Evolutionary conservation across 225 moss, liverwort and hornwort genomes (phyloP), one percentile per base, ranked within the genome.

Genomic region (Polytrichum formosum): DNA sequence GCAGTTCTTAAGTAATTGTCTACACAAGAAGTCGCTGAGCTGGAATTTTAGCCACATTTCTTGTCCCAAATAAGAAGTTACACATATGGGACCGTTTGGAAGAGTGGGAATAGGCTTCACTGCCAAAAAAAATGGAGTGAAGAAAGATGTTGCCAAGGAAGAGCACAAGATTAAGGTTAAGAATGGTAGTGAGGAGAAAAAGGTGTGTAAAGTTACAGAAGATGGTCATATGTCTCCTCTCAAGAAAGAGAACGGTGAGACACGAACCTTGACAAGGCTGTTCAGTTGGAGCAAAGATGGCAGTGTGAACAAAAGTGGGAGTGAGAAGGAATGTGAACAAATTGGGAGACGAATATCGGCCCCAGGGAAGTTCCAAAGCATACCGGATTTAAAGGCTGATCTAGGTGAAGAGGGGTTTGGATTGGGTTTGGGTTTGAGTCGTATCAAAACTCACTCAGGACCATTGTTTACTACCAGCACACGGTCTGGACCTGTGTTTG

Each of bases 111-210:
- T 60, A 31, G 60, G 60, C 16, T 56, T 70, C 19, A 58, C 46
- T 13, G 13, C 46, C 46, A 16, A 46, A 16, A 46, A 46, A 46
- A 46, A 16, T 46, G 46, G 46, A 13, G 46, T 70, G 28, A 70
- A 29, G 30, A 70, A 70, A 60, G 70, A 70, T 61, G 60, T 35
- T 16, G 70, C 30, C 20, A 70, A 61, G 70, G 60, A 70, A 59
- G 60, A 70, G 59, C 63, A 54, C 67, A 81, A 77, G 75, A 85
- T 55, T 53, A 82, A 79, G 82, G 70, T n/a, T 5, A 85, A 85
- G 72, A 77, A 75, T 55, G 60, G 55, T 18, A 35, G 64, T 54
- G 79, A 72, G 20, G 25, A 27, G 10, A 5, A 58, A 18, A 70
- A 61, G 59, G 31, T 58, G 7, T 28, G 33, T 59, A 59, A 59